These are phyloP conservation scores for Zymoseptoria pseudotritici DNA, from an alignment of 2,329 filamentous ascomycete genomes.

Conservation along the genomic window DNA sequence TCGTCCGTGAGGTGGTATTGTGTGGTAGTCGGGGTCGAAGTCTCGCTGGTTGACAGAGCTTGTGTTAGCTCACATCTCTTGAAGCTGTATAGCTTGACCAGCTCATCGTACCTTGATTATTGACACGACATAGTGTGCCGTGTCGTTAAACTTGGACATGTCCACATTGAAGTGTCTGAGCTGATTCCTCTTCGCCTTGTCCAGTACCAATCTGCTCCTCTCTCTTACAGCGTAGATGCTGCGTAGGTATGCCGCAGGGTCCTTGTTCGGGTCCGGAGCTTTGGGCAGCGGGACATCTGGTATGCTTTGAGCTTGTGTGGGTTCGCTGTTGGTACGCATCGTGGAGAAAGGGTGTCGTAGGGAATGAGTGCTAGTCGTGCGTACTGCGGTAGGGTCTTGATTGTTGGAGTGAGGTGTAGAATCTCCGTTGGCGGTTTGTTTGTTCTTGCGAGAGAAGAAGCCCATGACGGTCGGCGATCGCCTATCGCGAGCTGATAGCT, in stretches of 20 bases:
- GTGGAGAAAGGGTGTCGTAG: conserved; percentile 28
- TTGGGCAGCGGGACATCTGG: conserved; percentile 70
- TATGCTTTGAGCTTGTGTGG: conserved; percentile 38
- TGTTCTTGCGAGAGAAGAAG: conserved; percentile 46
- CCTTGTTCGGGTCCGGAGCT: conserved; percentile 77
- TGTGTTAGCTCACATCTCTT: neutral
- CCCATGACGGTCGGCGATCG: conserved; percentile 35
- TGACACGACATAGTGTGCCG: conserved; percentile 78
- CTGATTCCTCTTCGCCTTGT: conserved; percentile 69
- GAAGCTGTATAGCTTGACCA: neutral
- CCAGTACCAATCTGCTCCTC: conserved; percentile 62
- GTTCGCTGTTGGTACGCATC: conserved; percentile 27
- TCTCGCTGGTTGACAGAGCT: conserved; percentile 48
- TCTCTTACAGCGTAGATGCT: conserved; percentile 86
- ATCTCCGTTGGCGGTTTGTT: conserved; percentile 29
- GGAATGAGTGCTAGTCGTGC: conserved; percentile 13
- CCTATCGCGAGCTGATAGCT: neutral
- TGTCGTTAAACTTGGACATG: conserved; percentile 72
- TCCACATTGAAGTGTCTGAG: conserved; percentile 86
- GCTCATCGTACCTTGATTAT: conserved; percentile 71
- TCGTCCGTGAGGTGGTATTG: conserved; percentile 78
- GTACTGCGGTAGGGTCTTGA: conserved; percentile 9
- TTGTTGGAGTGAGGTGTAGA: conserved; percentile 9
- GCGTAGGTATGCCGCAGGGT: conserved; percentile 83
- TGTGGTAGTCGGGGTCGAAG: conserved; percentile 58